These are phyloP conservation scores for Pezicula neosporulosa DNA, from an alignment of 2,329 filamentous ascomycete genomes.

Conservation along the genomic window DNA sequence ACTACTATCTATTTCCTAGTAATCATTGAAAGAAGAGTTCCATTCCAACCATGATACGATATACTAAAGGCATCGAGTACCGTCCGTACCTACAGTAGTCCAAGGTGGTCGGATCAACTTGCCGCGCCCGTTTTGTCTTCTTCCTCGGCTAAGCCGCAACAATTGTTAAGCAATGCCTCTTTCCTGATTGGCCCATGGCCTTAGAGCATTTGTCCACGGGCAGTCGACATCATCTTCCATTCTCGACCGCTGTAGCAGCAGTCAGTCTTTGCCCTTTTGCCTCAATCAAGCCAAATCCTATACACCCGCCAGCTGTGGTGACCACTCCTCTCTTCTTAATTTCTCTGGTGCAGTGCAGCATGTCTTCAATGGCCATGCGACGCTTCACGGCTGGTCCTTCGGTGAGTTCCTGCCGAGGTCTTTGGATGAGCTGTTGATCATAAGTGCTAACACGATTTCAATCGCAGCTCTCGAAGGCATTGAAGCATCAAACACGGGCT, in stretches of 20 bases:
- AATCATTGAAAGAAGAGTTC: no score
- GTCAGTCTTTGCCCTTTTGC: background rate
- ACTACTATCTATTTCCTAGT: no score
- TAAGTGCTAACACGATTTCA: constrained; percentile 14
- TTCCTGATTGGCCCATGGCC: no score
- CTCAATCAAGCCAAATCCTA: background rate
- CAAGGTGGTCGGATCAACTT: no score
- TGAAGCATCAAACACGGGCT: constrained; percentile 62
- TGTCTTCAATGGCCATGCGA: constrained; percentile 63
- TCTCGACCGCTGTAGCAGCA: background rate
- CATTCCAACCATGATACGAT: no score
- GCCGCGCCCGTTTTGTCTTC: constrained; percentile 8
- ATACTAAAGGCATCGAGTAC: no score
- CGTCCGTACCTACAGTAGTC: background rate
- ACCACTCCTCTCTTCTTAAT: constrained; percentile 13
- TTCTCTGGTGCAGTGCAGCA: constrained; percentile 35
- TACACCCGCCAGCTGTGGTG: background rate
- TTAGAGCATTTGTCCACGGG: background rate
- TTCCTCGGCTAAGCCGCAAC: constrained; percentile 6
- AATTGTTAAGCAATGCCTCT: no score
- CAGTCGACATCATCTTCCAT: background rate
- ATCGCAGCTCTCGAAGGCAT: constrained; percentile 29
- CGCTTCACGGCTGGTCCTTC: constrained; percentile 53
- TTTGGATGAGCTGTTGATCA: constrained; percentile 15
- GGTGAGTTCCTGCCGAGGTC: constrained; percentile 38